Evolutionary conservation across 768 basidiomycete genomes (phyloP).

Genomic region (Agrocybe praecox): DNA sequence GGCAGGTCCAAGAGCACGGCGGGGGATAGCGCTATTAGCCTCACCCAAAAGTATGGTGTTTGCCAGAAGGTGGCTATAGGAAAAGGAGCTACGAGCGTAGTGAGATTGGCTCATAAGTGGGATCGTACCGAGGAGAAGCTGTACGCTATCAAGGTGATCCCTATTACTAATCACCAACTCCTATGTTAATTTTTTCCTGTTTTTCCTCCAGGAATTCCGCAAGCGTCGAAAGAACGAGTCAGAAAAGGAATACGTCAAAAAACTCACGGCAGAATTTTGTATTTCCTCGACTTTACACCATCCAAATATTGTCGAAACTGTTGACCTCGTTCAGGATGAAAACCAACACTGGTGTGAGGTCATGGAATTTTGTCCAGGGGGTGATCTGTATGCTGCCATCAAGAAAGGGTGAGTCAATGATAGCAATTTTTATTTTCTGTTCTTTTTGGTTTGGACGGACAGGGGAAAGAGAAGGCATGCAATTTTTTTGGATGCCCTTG

Average conservation of each 20-base stretch:
- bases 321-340: constrained; percentile 99
- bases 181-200: constrained; percentile 1
- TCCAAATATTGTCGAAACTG: constrained; percentile 95
- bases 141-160: constrained; percentile 92
- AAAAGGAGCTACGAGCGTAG: constrained; percentile 97
- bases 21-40: constrained; percentile 47
- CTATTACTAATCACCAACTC: constrained; percentile 1
- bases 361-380: constrained; percentile 99
- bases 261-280: constrained; percentile 98
- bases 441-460: neutral
- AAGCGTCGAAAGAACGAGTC: constrained; percentile 98
- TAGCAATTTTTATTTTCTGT: constrained; percentile 3
- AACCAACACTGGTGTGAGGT: constrained; percentile 97
- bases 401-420: constrained; percentile 74
- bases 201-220: constrained; percentile 80
- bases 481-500: neutral
- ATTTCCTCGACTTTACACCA: constrained; percentile 96
- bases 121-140: constrained; percentile 95
- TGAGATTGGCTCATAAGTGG: constrained; percentile 98
- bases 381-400: constrained; percentile 97
- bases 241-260: constrained; percentile 99
- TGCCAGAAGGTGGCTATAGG: constrained; percentile 98
- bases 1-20: constrained; percentile 38
- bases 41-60: constrained; percentile 92
- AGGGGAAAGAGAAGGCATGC: neutral